Evolutionary conservation across 2,329 filamentous ascomycete species (phyloP).

Genomic region (Arachnopeziza araneosa): DNA sequence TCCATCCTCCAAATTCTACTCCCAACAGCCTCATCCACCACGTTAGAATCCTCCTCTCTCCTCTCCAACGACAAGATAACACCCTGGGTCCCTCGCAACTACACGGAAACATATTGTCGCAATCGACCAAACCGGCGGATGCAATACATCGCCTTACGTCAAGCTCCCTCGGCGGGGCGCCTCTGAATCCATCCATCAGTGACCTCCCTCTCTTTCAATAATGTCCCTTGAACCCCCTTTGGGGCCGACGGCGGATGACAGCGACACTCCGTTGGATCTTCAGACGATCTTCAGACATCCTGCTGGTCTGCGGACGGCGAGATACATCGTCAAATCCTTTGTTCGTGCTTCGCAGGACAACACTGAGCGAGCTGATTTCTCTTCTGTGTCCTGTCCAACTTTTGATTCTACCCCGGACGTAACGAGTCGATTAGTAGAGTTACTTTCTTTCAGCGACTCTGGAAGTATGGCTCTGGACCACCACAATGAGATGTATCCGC

Average conservation of each 20-base stretch:
- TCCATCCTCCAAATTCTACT: not conserved
- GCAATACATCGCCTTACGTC: not conserved
- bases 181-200: not conserved
- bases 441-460: constrained; percentile 13
- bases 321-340: constrained; percentile 7
- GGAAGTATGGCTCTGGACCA: not conserved
- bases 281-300: constrained; percentile 12
- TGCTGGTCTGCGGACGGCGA: constrained; percentile 14
- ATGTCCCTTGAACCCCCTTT: constrained; percentile 11
- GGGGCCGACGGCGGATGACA: not conserved
- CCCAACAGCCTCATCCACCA: not conserved
- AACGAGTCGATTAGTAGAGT: constrained; percentile 6
- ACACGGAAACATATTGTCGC: not conserved
- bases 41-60: not conserved
- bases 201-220: not conserved
- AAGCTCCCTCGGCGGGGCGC: not conserved
- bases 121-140: not conserved
- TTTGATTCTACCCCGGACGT: constrained; percentile 10
- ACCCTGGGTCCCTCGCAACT: not conserved
- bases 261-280: constrained; percentile 10
- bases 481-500: not conserved
- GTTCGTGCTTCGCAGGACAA: not conserved
- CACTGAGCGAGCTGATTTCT: not conserved
- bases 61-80: not conserved
- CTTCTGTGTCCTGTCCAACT: not conserved